Evolutionary conservation across 2,329 filamentous ascomycete genomes (phyloP), one percentile per base, ranked within the genome.

Genomic region (Cyclaneusma minus): DNA sequence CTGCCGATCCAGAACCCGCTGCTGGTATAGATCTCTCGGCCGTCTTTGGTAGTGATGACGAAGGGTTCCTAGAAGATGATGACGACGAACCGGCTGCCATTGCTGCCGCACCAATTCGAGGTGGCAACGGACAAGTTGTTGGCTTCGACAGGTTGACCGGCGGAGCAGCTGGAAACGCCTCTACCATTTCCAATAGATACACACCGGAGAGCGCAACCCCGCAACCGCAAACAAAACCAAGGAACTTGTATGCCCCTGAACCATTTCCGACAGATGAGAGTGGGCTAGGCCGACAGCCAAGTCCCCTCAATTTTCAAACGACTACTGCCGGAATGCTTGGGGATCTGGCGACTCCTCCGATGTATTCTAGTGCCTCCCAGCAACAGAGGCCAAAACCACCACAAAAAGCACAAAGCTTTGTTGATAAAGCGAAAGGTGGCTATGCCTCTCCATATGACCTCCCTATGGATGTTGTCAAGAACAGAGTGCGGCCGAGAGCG

Each of bases 401-500:
- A 31, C 51, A 52, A 16, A 72, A 71, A 51, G 61, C 69, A 1
- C 72, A 91, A 47, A 95, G 87, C 51, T 98, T 93, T 50, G 82
- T 68, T 5, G 78, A 87, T 49, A 91, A 91, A 50, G 60, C 82
- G 3, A 95, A 92, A 52, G 81, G 81, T 29, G 85, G 87, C 6
- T 98, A 98, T 48, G 67, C 77, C 25, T 95, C 87, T 12, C 89
- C 89, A 0, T 98, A 94, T 42, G 91, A 98, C 53, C 61, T 98
- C 12, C 89, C 89, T 4, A 81, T 89, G 52, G 87, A 94, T 29
- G 66, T 98, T 16, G 67, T 78, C 15, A 78, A 77, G 39, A 71
- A 62, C 14, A 77, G 42, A 62, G 75, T 78, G 56, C 60, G 75
- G 27, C 49, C 58, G 5, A 71, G 65, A 68, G 22, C 36, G 43